Evolutionary conservation across 2,329 filamentous ascomycete genomes (phyloP), one percentile per base, ranked within the genome.

Genomic region (Paracamarosporium sp.): DNA sequence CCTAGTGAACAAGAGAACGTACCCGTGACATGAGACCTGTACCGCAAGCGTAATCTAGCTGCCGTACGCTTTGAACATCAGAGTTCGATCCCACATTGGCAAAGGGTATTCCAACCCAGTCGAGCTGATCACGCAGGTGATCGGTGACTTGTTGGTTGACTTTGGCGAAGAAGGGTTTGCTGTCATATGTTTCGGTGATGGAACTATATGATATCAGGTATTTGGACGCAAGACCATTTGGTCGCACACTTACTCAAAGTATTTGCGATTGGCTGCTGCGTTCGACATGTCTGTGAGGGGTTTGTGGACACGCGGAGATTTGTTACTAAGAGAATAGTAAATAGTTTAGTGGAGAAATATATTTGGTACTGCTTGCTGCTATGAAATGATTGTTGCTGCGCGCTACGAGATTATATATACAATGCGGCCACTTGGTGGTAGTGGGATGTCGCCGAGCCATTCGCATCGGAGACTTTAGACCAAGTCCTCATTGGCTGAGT

Each of bases 41-140:
- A 8, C 90, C 90, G 69, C 90, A 93, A 15, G 90, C 90, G 74
- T 93, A 93, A 71, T 93, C 90, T 1, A 93, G 79, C 20, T 92
- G 76, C 44, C 83, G 82, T 40, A 86, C 68, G 45, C 72, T 61
- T 25, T 67, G 55, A 11, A 63, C 69, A 1, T 74, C 71, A 8
- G 77, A 72, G 8, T 75, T 75, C 11, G 63, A 52, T 2, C 20
- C 63, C 1, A 53, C 58, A 27, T 73, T 80, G 43, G 76, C 74
- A 78, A 86, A 88, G 53, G 84, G 80, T 24, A 86, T 82, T 40
- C 86, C 87, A 56, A 91, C 84, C 79, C 90, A 90, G 51, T 83
- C 79, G 5, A 84, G 79, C 30, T 82, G 81, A 4, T 74, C 74
- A 59, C 81, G 79, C 13, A 90, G 80, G 63, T 85, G 80, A 7